Evolutionary conservation across 768 basidiomycete genomes (phyloP).

Genomic region (Lactifluus rugatus): DNA sequence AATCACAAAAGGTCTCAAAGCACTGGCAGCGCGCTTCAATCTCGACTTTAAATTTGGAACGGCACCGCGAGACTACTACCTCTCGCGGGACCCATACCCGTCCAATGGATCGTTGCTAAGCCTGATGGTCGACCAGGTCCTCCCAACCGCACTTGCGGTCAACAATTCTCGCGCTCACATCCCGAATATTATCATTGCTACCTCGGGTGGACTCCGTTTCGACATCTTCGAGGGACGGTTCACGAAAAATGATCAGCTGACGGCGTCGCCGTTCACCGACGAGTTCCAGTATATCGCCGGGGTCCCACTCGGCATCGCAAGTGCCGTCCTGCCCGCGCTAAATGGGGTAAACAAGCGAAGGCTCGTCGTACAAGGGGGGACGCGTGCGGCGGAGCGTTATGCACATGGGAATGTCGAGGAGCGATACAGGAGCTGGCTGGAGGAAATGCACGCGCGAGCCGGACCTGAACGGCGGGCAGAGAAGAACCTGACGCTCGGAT

Average conservation of each 20-base stretch:
- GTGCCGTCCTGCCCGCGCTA: slow-evolving; percentile 41
- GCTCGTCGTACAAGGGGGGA: slow-evolving; percentile 22
- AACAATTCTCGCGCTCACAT: slow-evolving; percentile 54
- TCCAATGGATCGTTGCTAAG: slow-evolving; percentile 52
- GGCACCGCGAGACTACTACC: slow-evolving; percentile 67
- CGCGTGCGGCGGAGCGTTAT: slow-evolving; percentile 34
- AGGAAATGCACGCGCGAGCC: slow-evolving; percentile 39
- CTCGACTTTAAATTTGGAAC: slow-evolving; percentile 55
- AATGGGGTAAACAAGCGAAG: slow-evolving; percentile 37
- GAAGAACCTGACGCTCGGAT: slow-evolving; percentile 55
- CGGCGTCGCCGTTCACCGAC: slow-evolving; percentile 60
- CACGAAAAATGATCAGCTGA: slow-evolving; percentile 73
- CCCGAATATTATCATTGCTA: slow-evolving; percentile 55
- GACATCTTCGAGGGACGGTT: slow-evolving; percentile 61
- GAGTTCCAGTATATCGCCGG: slow-evolving; percentile 52
- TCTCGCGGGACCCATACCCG: slow-evolving; percentile 54
- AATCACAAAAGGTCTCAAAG: slow-evolving; percentile 47
- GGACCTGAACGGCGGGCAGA: slow-evolving; percentile 34
- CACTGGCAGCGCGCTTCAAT: slow-evolving; percentile 49
- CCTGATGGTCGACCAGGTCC: slow-evolving; percentile 41
- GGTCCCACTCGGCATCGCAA: slow-evolving; percentile 42
- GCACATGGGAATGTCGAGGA: slow-evolving; percentile 40
- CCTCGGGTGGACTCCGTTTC: slow-evolving; percentile 57
- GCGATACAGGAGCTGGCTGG: slow-evolving; percentile 47
- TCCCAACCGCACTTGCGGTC: slow-evolving; percentile 36